Base-by-base conservation (phyloP, 2,329 filamentous ascomycete genomes). In the Colletotrichum ledebouriae region DNA sequence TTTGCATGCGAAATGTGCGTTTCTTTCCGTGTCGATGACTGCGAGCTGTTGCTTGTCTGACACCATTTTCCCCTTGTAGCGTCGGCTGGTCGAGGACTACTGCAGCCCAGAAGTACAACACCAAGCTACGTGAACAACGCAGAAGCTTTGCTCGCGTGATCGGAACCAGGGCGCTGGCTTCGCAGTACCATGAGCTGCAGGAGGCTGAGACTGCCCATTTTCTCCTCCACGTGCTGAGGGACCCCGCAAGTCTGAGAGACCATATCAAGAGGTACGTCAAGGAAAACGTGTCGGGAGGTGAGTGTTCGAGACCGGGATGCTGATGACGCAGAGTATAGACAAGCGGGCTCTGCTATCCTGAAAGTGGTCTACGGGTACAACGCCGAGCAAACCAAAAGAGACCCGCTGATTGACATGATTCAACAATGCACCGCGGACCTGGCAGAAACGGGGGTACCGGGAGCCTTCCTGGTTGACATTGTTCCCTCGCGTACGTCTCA, bases 101-200 rank as follows among this genome's bases (percentile, higher is more conserved):
- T 2, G 53, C 53, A n/a, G 12, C 39, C n/a, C 20, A 29, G 20
- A 41, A 15, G 20, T 41, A 57, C 37, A 42, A 42, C 53, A 29
- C n/a, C 20, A 42, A 20, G 15, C 25, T 57, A 20, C 53, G 53
- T 11, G 34, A 39, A 5, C 53, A 42, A 59, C 82, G 85, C 7
- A 86, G 82, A 72, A 77, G 81, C 13, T 77, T 83, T 39, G 75
- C 77, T n/a, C 77, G 78, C 20, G 76, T 81, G 12, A 75, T 87
- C 9, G 84, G 85, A 0, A 80, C 82, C 0, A 81, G 81, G 37
- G 65, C 71, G 0, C 71, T 76, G 0, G 77, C 81, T 1, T 66
- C 78, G 1, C 78, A 79, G n/a, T 85, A 82, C 65, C 73, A 82
- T 78, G 79, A 1, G 69, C 83, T 1, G 72, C 83, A 34, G 72